Base-by-base conservation (phyloP, 1,139 yeast species). In the Taphrina wiesneri region DNA sequence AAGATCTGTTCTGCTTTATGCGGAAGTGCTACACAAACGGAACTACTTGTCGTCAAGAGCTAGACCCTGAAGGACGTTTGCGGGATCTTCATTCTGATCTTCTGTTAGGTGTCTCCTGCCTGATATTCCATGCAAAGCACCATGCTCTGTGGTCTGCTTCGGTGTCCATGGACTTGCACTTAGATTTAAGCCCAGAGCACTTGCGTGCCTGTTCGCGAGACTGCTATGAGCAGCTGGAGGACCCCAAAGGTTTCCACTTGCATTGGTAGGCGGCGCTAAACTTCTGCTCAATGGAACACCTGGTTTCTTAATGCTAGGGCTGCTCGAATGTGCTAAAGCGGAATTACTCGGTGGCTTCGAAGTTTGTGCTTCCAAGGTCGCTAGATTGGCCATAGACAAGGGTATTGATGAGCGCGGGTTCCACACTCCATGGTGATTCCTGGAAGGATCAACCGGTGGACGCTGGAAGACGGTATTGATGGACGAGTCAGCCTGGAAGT, bases 331-430 rank as follows among this genome's bases (percentile, higher is more conserved):
- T 13, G 36, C 30, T 6, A 54, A 13, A 6, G 49, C 34, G n/a
- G 59, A 32, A 4, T 21, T 4, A 4, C 32, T 19, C n/a, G 23
- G 30, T 34, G 36, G 47, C 25, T 36, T 9, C 34, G 49, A 30
- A 2, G 59, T 54, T 25, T 54, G 59, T n/a, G 64, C 64, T 26
- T 60, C 64, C n/a, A 60, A 45, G n/a, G 64, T 53, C 4, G 64
- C 64, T 23, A 60, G 26, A 39, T 60, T 60, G 36, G 64, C 64
- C 34, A 45, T 49, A 13, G 64, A 60, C 23, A 60, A 30, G 9
- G 64, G 64, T 23, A 46, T 60, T 3, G 64, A 49, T 7, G 64
- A 60, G 11, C 43, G 45, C 7, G 56, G 56, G 30, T 46, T 52
- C 64, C 64, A 60, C 34, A 54, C 59, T 11, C 59, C 47, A 36